phyloP scores from a whole-genome alignment of 331 rosid species.

The Phaseolus coccineus region DNA sequence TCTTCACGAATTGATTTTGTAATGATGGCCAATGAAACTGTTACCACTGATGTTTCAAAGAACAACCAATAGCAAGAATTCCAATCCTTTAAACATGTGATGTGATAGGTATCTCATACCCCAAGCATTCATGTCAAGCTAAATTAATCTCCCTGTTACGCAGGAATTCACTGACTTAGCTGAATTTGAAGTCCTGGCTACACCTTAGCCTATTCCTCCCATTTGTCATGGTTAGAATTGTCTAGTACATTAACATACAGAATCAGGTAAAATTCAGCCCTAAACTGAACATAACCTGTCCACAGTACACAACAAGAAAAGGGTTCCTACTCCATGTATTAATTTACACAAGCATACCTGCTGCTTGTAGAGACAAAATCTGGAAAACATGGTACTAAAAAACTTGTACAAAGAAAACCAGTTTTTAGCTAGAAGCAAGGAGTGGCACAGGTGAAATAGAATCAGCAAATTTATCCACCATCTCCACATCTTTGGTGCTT shows the following conservation, averaged over 20 bases:
- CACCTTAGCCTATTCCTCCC: constrained; percentile 45
- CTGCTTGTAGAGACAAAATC: constrained; percentile 51
- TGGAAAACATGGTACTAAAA: constrained; percentile 39
- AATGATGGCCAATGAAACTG: too few species aligned
- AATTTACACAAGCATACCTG: constrained; percentile 60
- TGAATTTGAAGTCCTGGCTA: constrained; percentile 35
- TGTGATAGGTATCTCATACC: too few species aligned
- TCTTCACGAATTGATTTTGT: too few species aligned
- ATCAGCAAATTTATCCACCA: constrained; percentile 51
- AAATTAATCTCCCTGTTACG: constrained; percentile 7
- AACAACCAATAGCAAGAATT: too few species aligned
- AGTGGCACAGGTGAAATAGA: constrained; percentile 44
- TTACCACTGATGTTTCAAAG: too few species aligned
- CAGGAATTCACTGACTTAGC: constrained; percentile 44
- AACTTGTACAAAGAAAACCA: constrained; percentile 16
- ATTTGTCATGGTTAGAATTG: constrained; percentile 52
- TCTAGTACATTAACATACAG: constrained; percentile 37
- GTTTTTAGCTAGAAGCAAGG: constrained; percentile 54
- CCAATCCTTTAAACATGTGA: too few species aligned
- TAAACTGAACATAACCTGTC: constrained; percentile 60
- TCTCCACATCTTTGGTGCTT: constrained; percentile 52
- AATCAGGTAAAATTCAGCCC: constrained; percentile 65
- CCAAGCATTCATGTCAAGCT: too few species aligned
- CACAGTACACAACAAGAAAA: constrained; percentile 54
- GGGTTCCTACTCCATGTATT: constrained; percentile 47